Evolutionary conservation across 2,329 filamentous ascomycete species (phyloP).

Genomic region (Domatiomyces catenatus): DNA sequence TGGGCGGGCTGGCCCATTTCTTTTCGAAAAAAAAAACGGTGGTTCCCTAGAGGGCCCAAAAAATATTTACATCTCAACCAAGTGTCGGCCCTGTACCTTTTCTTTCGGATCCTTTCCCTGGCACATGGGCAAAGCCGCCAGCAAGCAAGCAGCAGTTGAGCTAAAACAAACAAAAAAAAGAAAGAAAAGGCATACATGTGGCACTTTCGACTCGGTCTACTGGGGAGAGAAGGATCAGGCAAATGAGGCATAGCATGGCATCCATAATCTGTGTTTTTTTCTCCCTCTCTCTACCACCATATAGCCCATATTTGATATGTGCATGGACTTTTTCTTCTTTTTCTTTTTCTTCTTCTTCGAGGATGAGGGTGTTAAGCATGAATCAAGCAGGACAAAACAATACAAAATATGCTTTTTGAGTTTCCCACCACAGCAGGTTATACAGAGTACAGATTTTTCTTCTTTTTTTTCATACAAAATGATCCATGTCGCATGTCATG

Average conservation of each 20-base stretch:
- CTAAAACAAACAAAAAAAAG: not conserved
- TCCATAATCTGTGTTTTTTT: not conserved
- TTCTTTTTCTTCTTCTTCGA: not conserved
- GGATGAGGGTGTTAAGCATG: no score
- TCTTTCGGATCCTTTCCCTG: not conserved
- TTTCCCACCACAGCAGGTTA: no score
- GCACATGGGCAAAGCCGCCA: not conserved
- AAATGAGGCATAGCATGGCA: not conserved
- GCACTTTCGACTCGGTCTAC: not conserved
- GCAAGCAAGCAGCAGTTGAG: not conserved
- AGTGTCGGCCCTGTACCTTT: not conserved
- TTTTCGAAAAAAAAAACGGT: not conserved
- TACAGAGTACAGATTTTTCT: no score
- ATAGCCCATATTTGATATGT: not conserved
- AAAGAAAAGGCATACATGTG: not conserved
- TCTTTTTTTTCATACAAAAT: no score
- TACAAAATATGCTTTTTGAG: no score
- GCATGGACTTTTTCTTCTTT: not conserved
- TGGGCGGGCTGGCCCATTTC: not conserved
- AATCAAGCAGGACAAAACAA: no score
- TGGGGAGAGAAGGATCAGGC: no score
- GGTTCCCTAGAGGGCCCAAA: not conserved
- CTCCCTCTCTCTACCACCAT: not conserved
- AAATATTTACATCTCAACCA: not conserved
- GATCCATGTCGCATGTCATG: no score